Percentiles rank a stretch among this genome's conserved stretches.
Conservation (phyloP, 345 rosid species). For the Mangifera indica region DNA sequence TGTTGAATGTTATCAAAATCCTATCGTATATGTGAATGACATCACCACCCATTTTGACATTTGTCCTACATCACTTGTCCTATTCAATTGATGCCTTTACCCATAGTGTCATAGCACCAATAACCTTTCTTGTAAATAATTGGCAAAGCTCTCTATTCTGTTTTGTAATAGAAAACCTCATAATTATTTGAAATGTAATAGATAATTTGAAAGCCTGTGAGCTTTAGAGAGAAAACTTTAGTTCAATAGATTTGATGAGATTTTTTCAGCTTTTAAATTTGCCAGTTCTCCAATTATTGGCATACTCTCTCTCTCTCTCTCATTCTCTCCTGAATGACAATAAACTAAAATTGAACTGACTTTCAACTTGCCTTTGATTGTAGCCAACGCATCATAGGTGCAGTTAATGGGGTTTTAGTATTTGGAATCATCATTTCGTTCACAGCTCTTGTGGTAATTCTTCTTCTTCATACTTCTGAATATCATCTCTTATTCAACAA, state of each 20-base stretch:
- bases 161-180: not conserved
- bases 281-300: not conserved
- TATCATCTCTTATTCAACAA: not conserved
- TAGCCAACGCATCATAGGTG: slow-evolving; percentile 89
- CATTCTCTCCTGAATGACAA: not conserved
- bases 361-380: slow-evolving; percentile 23
- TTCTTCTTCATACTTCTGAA: not conserved
- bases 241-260: not conserved
- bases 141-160: not conserved
- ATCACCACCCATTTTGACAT: too few species aligned
- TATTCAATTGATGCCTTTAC: slow-evolving; percentile 3
- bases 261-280: not conserved
- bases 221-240: not conserved
- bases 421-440: slow-evolving; percentile 67
- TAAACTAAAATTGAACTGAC: slow-evolving; percentile 16
- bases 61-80: too few species aligned
- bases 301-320: not conserved
- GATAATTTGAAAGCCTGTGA: not conserved
- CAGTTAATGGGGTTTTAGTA: slow-evolving; percentile 74
- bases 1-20: too few species aligned
- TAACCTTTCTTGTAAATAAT: not conserved
- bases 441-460: slow-evolving; percentile 81
- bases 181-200: not conserved
- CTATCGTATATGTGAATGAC: too few species aligned
- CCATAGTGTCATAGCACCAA: not conserved